These are phyloP conservation scores for Mortierella polycephala DNA, from an alignment of 371 early-diverging fungal species.

Conservation along the genomic window DNA sequence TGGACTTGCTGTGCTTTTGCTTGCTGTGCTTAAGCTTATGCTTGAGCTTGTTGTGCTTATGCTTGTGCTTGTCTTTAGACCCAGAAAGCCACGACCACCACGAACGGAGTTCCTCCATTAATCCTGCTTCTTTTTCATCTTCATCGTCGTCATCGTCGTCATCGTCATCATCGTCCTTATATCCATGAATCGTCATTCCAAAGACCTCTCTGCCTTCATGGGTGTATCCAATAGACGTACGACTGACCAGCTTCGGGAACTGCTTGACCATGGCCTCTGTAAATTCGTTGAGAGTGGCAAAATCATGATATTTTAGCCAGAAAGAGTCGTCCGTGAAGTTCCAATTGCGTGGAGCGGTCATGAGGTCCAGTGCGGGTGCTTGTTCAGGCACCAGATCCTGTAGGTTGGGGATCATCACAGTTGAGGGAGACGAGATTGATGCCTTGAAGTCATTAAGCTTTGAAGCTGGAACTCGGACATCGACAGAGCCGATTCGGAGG, in stretches of 20 bases:
- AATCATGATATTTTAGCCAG: slow-evolving; percentile 43
- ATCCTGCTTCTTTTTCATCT: neutral
- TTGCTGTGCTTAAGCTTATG: too few relatives aligned
- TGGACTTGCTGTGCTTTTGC: too few relatives aligned
- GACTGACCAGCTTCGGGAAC: slow-evolving; percentile 52
- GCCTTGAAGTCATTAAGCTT: slow-evolving; percentile 18
- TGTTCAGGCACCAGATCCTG: slow-evolving; percentile 46
- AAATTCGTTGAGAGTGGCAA: slow-evolving; percentile 47
- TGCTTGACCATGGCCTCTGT: slow-evolving; percentile 39
- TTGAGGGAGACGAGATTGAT: slow-evolving; percentile 14
- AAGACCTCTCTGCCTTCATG: slow-evolving; percentile 57
- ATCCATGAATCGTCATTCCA: slow-evolving; percentile 54
- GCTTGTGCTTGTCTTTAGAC: neutral
- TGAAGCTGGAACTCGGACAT: slow-evolving; percentile 40
- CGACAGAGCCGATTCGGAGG: slow-evolving; percentile 48
- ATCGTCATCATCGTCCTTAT: slow-evolving; percentile 2
- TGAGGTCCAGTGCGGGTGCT: slow-evolving; percentile 14
- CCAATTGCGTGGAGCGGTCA: slow-evolving; percentile 12
- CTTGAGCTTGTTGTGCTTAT: too few relatives aligned
- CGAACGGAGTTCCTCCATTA: slow-evolving; percentile 1
- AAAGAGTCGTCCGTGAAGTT: slow-evolving; percentile 43
- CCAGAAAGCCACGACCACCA: slow-evolving; percentile 38
- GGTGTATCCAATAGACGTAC: slow-evolving; percentile 55
- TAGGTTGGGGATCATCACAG: slow-evolving; percentile 48
- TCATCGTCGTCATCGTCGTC: slow-evolving; percentile 11